Conservation (phyloP, 352 stramenopile species). For the Phytophthora citricola region DNA sequence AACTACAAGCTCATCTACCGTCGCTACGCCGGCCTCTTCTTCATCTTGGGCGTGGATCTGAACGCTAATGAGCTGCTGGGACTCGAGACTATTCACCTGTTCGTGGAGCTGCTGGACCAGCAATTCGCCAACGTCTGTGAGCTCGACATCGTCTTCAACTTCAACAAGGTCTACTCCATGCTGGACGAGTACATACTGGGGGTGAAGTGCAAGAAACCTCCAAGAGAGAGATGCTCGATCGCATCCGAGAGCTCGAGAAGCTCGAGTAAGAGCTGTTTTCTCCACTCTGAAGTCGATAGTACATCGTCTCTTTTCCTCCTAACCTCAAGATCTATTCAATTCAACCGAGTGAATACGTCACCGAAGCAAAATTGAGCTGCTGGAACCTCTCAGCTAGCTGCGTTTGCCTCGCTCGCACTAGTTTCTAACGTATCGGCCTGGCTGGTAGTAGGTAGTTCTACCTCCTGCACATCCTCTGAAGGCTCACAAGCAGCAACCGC, state of each 20-base stretch:
- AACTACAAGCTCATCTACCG: conserved; percentile 99
- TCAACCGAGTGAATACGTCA: neutral
- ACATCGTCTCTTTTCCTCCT: conserved; percentile 20
- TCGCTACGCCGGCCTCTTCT: conserved; percentile 98
- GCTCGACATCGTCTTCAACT: conserved; percentile 96
- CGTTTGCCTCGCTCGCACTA: conserved; percentile 20
- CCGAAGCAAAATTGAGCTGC: conserved; percentile 21
- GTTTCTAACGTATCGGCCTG: conserved; percentile 23
- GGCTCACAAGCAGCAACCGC: conserved; percentile 20
- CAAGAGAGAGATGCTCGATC: conserved; percentile 93
- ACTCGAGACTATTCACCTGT: conserved; percentile 98
- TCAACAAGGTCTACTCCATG: conserved; percentile 96
- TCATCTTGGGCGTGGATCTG: conserved; percentile 97
- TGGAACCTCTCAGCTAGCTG: conserved; percentile 22
- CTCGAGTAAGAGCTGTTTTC: conserved; percentile 62
- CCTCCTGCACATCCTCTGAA: conserved; percentile 17
- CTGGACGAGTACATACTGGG: conserved; percentile 96
- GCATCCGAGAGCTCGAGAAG: conserved; percentile 93
- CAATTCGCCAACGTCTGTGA: conserved; percentile 99
- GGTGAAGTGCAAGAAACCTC: conserved; percentile 94
- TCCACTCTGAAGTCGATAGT: conserved; percentile 12
- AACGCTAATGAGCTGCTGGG: conserved; percentile 98
- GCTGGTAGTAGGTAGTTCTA: conserved; percentile 6
- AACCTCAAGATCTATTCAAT: conserved; percentile 33
- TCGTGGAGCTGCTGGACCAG: conserved; percentile 98